Conservation (phyloP, 2,329 filamentous ascomycete genomes). For the Monosporascus sp. region DNA sequence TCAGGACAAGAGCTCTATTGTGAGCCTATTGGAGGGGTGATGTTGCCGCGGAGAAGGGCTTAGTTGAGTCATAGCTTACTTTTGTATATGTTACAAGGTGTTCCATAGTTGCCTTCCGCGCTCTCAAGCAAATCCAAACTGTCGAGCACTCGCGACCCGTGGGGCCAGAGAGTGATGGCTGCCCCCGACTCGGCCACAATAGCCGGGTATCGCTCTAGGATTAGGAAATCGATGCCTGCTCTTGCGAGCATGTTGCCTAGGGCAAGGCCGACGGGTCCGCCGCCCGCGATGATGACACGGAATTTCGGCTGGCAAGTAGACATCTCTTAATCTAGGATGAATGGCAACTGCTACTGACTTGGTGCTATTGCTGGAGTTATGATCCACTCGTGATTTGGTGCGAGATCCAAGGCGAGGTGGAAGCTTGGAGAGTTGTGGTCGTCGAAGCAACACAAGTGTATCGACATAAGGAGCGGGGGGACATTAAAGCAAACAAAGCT, state of each 20-base stretch:
- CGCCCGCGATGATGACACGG: constrained; percentile 25
- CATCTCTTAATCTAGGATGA: too few species aligned
- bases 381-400: too few species aligned
- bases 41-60: too few species aligned
- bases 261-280: constrained; percentile 24
- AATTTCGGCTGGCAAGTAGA: constrained; percentile 1
- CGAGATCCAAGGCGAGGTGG: too few species aligned
- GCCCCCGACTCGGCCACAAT: constrained; percentile 12
- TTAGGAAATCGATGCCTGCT: constrained; percentile 32
- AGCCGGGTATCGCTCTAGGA: constrained; percentile 27
- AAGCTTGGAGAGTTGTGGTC: too few species aligned
- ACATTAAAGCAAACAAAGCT: too few species aligned
- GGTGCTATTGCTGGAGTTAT: too few species aligned
- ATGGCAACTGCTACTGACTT: too few species aligned
- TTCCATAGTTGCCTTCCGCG: not conserved
- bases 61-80: not conserved
- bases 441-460: too few species aligned
- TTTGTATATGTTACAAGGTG: not conserved
- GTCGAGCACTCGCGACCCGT: constrained; percentile 6
- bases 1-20: too few species aligned
- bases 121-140: constrained; percentile 11
- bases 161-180: constrained; percentile 7
- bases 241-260: constrained; percentile 25
- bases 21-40: too few species aligned
- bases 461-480: too few species aligned